Percentiles rank a stretch among this genome's conserved stretches.
phyloP scores from a whole-genome alignment of 1,284 basidiomycete species.

The Clitocybe nebularis region DNA sequence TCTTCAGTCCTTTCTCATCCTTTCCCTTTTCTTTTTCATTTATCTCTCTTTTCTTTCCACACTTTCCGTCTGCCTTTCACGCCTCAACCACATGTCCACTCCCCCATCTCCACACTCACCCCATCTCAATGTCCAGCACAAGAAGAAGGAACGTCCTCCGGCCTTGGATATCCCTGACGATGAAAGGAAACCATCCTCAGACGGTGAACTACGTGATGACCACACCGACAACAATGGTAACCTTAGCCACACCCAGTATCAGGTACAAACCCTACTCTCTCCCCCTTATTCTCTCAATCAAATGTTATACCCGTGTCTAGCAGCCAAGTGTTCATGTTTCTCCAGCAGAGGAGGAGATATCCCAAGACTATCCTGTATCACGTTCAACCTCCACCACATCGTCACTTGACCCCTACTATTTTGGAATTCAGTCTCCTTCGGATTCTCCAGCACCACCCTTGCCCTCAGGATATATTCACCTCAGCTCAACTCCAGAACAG shows the following conservation, averaged over 20 bases:
- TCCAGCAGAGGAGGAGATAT: conserved; percentile 26
- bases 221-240: conserved; percentile 18
- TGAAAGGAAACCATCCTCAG: conserved; percentile 26
- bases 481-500: conserved; percentile 39
- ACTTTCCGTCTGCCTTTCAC: conserved; percentile 15
- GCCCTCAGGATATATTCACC: conserved; percentile 30
- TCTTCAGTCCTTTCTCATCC: conserved; percentile 10
- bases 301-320: conserved; percentile 8
- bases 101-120: conserved; percentile 29
- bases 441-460: conserved; percentile 57
- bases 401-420: conserved; percentile 82
- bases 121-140: conserved; percentile 19
- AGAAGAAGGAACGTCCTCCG: conserved; percentile 35
- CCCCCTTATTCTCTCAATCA: conserved; percentile 7
- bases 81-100: conserved; percentile 31
- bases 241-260: conserved; percentile 15
- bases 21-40: conserved; percentile 8
- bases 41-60: conserved; percentile 19
- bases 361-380: conserved; percentile 36
- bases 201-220: conserved; percentile 28
- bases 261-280: conserved; percentile 18
- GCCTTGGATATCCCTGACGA: conserved; percentile 34
- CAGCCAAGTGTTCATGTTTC: conserved; percentile 39
- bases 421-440: conserved; percentile 60
- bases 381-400: conserved; percentile 63